Base-by-base conservation (phyloP, 768 basidiomycete species). In the Boletellus emodensis region DNA sequence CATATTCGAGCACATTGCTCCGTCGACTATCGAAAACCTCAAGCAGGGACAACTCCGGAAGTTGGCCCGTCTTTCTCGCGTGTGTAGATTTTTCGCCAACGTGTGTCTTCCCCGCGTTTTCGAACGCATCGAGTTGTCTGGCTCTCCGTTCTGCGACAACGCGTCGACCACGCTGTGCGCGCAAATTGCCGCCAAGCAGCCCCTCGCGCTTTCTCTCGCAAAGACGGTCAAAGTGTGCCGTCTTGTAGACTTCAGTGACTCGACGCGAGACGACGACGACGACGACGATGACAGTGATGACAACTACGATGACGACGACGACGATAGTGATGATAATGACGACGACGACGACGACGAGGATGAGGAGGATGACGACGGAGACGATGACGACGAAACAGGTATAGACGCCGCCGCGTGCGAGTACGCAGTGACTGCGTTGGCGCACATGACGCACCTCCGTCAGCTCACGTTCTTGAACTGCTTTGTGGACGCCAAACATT, bases 21-120 rank as follows among this genome's bases (percentile, higher is more conserved):
- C 65, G 18, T 43, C 59, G 0, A 47, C 57, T 7, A 12, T 4
- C 15, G 45, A 56, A 1, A 48, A 32, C 49, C 53, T 36, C 11
- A 41, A 40, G 7, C 41, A 44, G 3, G 58, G 70, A n/a, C 3
- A 53, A 28, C 18, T 47, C 12, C 2, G 3, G 4, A 52, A 18
- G 14, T 53, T 61, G 32, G 51, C 53, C 30, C 59, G 53, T 15
- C 65, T 79, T 22, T 71, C 73, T 6, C 61, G 61, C 28, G 73
- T 75, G 33, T 79, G 78, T 52, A 69, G 68, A 13, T 70, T 74
- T 51, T 79, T 79, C 45, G 70, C 65, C 45, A 67, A 68, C 8
- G 20, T 69, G 2, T 62, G 67, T n/a, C 56, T 74, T 11, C 72
- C 76, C 0, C 72, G 71, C 26, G 58, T 76, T 4, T 78, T 74